phyloP scores from a whole-genome alignment of 257 asterid species.

The Penstemon barbatus region DNA sequence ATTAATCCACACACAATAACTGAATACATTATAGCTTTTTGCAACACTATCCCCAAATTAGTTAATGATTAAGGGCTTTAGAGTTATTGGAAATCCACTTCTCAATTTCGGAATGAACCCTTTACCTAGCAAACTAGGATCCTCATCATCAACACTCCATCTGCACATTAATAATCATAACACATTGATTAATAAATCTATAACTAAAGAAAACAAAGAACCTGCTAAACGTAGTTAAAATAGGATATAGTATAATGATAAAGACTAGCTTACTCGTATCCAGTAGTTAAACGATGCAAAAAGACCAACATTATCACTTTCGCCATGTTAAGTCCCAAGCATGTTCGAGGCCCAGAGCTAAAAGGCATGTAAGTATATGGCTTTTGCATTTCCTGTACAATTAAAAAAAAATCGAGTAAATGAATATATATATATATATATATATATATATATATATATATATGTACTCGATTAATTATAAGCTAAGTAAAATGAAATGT shows the following conservation, averaged over 20 bases:
- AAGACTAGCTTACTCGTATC: constrained; percentile 48
- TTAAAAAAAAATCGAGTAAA: not conserved
- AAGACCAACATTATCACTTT: constrained; percentile 58
- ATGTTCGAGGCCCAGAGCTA: constrained; percentile 61
- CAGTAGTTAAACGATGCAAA: constrained; percentile 46
- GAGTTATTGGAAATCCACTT: constrained; percentile 65
- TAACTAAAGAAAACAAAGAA: not conserved
- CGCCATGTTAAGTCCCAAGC: constrained; percentile 71
- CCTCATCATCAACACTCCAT: constrained; percentile 62
- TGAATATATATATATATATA: too few relatives aligned
- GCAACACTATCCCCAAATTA: too few relatives aligned
- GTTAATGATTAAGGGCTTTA: constrained; percentile 26
- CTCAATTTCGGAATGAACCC: constrained; percentile 57
- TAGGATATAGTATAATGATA: too few relatives aligned
- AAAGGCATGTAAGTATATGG: constrained; percentile 66
- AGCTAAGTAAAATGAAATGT: not conserved
- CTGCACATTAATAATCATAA: constrained; percentile 29
- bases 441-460: too few relatives aligned
- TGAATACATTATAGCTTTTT: too few relatives aligned
- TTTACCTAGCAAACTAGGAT: constrained; percentile 51
- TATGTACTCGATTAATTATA: not conserved
- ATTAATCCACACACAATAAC: too few relatives aligned
- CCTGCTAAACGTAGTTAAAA: not conserved
- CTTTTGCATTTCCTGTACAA: constrained; percentile 51
- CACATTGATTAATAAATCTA: not conserved